These are phyloP conservation scores for Aureoboletus auriporus DNA, from an alignment of 768 basidiomycete genomes.

Conservation along the genomic window DNA sequence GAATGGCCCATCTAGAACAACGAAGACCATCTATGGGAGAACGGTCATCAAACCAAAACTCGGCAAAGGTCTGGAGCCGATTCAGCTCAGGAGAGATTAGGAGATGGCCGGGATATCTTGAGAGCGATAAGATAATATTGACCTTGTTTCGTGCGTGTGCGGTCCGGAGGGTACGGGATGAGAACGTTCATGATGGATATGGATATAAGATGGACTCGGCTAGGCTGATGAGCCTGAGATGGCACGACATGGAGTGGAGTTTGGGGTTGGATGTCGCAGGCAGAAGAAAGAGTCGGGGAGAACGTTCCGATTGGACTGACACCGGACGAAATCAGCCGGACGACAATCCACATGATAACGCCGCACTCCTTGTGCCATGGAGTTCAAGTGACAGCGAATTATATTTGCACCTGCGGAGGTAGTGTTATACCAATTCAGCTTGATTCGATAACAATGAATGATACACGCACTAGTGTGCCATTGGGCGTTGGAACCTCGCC, in stretches of 20 bases:
- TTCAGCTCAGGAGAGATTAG: background rate
- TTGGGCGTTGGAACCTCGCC: background rate
- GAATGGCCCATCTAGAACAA: background rate
- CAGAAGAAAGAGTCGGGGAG: background rate
- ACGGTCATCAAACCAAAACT: slow-evolving; percentile 14
- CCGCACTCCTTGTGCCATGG: background rate
- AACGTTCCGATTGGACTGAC: background rate
- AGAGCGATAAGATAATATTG: slow-evolving; percentile 20
- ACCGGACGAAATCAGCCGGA: background rate
- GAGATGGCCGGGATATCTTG: slow-evolving; percentile 1
- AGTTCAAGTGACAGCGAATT: too few relatives aligned
- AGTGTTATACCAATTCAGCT: too few relatives aligned
- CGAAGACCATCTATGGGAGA: slow-evolving; percentile 2
- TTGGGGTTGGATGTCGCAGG: background rate
- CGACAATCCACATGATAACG: background rate
- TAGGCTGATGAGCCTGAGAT: background rate
- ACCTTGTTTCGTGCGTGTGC: background rate
- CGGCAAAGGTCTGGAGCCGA: background rate
- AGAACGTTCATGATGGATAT: slow-evolving; percentile 1
- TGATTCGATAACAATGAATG: background rate
- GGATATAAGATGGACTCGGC: background rate
- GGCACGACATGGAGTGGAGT: background rate
- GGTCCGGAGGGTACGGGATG: slow-evolving; percentile 14
- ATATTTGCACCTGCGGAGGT: too few relatives aligned
- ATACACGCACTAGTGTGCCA: background rate